Conservation (phyloP, 179 eudicot genomes). For the Silene vulgaris region DNA sequence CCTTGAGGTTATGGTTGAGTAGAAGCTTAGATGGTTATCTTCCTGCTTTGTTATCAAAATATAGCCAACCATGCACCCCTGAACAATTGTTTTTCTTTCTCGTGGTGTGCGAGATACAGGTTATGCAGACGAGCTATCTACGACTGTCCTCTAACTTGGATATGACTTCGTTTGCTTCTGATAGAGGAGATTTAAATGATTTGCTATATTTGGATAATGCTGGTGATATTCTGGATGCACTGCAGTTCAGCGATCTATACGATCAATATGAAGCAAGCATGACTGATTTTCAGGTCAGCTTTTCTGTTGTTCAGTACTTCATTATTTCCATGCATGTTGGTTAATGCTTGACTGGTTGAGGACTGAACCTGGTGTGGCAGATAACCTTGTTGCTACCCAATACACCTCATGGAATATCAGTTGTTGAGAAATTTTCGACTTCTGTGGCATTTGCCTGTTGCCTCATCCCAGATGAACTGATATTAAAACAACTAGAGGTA, state of each 20-base stretch:
- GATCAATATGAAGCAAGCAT: conserved; percentile 53
- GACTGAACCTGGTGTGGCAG: conserved; percentile 39
- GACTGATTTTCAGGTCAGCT: conserved; percentile 58
- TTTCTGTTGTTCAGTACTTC: conserved; percentile 16
- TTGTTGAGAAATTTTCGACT: conserved; percentile 56
- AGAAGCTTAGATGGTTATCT: too few species aligned
- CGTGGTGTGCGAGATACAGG: conserved; percentile 37
- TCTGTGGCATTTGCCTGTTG: conserved; percentile 51
- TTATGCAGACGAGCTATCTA: conserved; percentile 44
- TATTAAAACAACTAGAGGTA: conserved; percentile 59
- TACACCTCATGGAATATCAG: conserved; percentile 36
- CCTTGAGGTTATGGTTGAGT: neutral
- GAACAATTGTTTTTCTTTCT: neutral
- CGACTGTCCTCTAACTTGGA: conserved; percentile 39
- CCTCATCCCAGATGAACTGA: conserved; percentile 60
- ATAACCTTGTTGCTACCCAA: conserved; percentile 37
- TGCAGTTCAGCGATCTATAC: conserved; percentile 52
- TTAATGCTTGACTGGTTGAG: conserved; percentile 1
- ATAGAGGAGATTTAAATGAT: conserved; percentile 26
- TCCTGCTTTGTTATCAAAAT: too few species aligned
- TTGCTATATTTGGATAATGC: conserved; percentile 21
- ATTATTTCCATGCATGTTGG: neutral
- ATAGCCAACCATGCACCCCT: too few species aligned
- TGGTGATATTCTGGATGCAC: conserved; percentile 24
- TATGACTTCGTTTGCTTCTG: conserved; percentile 28